These are phyloP conservation scores for Penicillium lagena DNA, from an alignment of 495 filamentous ascomycete species.

Conservation along the genomic window DNA sequence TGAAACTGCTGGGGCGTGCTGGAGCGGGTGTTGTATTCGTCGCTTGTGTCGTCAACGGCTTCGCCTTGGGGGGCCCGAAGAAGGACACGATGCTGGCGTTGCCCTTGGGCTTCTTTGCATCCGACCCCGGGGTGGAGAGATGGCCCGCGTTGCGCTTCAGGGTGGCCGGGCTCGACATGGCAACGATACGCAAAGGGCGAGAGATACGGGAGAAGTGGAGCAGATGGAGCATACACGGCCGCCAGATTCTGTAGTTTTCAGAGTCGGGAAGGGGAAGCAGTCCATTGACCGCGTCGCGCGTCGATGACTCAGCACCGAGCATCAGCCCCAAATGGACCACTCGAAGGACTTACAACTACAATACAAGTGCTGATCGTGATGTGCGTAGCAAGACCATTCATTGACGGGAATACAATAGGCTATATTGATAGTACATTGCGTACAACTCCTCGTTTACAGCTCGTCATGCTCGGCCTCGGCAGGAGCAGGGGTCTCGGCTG, in stretches of 20 bases:
- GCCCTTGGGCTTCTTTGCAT: slow-evolving; percentile 62
- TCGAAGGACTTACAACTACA: too few species aligned
- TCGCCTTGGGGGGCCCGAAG: slow-evolving; percentile 50
- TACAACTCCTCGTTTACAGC: slow-evolving; percentile 23
- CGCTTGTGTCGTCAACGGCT: slow-evolving; percentile 22
- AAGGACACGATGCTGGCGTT: slow-evolving; percentile 56
- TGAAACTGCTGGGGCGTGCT: slow-evolving; percentile 53
- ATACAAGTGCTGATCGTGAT: neutral
- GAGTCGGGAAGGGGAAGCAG: too few species aligned
- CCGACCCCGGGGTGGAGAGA: slow-evolving; percentile 13
- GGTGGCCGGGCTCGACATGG: slow-evolving; percentile 21
- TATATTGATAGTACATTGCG: slow-evolving; percentile 13
- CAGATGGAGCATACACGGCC: neutral
- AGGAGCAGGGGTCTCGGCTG: slow-evolving; percentile 23
- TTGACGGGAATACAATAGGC: slow-evolving; percentile 12
- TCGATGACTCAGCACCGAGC: neutral
- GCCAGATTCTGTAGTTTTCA: too few species aligned
- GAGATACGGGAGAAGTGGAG: neutral
- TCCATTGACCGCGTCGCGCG: slow-evolving; percentile 2
- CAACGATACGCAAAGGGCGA: slow-evolving; percentile 1
- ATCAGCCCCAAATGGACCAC: too few species aligned
- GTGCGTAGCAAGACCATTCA: neutral
- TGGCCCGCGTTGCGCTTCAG: slow-evolving; percentile 33
- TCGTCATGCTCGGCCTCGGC: slow-evolving; percentile 35
- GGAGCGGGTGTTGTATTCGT: neutral